Base-by-base conservation (phyloP, 2,329 filamentous ascomycete species). In the Fusarium sp. region DNA sequence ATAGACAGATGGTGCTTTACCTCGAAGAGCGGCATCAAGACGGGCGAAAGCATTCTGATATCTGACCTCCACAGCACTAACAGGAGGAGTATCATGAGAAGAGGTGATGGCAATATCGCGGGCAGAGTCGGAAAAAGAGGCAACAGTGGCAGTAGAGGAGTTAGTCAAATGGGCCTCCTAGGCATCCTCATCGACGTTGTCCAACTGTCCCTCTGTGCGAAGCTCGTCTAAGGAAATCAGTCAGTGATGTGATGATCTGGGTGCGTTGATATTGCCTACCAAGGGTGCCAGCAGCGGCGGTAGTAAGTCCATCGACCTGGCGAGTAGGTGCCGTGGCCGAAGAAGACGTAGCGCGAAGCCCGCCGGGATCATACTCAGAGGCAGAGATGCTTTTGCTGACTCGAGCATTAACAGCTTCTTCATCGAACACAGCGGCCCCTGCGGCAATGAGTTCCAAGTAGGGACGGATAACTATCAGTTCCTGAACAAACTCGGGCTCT, bases 401-500 rank as follows among this genome's bases (percentile, higher is more conserved):
- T 24, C 26, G 28, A 54, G 22, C 45, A 16, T 10, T 26, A 7
- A 55, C 4, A 26, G 28, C 28, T 5, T 54, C 14, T 26, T 55
- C 54, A 7, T 41, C 18, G 5, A 55, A 41, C 20, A 6, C 18
- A 5, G 9, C 11, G 18, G 7, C 14, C 6, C 24, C 35, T 2
- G 13, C 22, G 3, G 33, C 56, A 5, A 53, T 15, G 3, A 24
- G 31, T 15, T 64, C 38, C 7, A 64, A 59, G 12, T 44, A 58
- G 7, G 15, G 6, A 9, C 26, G 38, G 4, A 39, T 4, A 1
- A 9, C 5, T 3, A 41, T 5, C 14, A 28, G 7, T 20, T 51
- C 31, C 0, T 9, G 6, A 8, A 42, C 5, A 16, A 42, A 2
- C 0, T 13, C 6, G 0, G 61, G 26, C 4, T 1, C 18, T 9